phyloP scores from a whole-genome alignment of 352 stramenopile species.

The Phytophthora tentaculata region DNA sequence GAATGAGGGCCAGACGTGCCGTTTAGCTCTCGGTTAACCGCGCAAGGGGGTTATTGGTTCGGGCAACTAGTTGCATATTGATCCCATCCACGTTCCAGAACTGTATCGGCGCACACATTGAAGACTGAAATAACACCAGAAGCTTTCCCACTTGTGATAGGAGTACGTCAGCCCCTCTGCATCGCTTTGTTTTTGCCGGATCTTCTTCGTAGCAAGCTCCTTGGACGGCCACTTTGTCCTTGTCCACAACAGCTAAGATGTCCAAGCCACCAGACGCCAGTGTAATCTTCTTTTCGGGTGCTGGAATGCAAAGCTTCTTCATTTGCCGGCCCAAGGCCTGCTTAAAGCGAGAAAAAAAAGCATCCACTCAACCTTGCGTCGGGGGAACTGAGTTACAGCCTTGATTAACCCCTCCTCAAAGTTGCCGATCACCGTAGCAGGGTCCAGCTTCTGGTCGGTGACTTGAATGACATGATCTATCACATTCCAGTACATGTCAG shows the following conservation, averaged over 20 bases:
- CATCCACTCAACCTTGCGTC: background rate
- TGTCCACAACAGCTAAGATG: conserved; percentile 1
- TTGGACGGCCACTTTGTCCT: background rate
- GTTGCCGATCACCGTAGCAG: background rate
- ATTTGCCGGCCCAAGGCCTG: background rate
- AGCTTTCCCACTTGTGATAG: too few species aligned
- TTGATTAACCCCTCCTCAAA: conserved; percentile 1
- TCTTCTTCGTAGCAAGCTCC: too few species aligned
- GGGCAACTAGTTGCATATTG: too few species aligned
- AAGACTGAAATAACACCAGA: too few species aligned
- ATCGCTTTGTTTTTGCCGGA: background rate
- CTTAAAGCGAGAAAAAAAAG: background rate
- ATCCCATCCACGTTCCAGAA: too few species aligned
- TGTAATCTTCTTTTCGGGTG: conserved; percentile 1
- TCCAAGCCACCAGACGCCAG: conserved; percentile 1
- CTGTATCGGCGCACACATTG: too few species aligned
- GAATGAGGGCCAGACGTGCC: too few species aligned
- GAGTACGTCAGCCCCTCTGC: too few species aligned
- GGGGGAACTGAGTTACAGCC: conserved; percentile 2
- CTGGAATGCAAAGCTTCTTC: background rate
- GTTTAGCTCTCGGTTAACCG: too few species aligned
- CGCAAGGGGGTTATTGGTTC: too few species aligned
- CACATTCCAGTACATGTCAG: conserved; percentile 7
- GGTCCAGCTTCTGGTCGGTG: conserved; percentile 1
- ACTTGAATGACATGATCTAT: conserved; percentile 8